Evolutionary conservation across 129 eudicot species (phyloP), one percentile per base, ranked within the genome.

Genomic region (Heracleum sosnowskyi): DNA sequence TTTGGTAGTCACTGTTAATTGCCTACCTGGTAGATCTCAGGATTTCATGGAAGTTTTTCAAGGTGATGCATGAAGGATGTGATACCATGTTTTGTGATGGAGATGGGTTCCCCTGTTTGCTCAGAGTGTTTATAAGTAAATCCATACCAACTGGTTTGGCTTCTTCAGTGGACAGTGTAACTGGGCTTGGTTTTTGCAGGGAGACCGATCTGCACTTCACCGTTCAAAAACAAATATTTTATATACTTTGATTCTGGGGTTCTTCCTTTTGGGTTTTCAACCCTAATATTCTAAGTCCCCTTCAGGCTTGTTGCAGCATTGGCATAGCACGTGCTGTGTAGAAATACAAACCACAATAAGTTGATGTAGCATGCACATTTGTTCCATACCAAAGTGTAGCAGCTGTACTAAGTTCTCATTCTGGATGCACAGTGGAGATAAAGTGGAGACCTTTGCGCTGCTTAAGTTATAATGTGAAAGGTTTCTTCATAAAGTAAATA

Each of bases 1-100:
- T 91, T 84, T 94, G 98, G 98, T 93, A 85, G 86, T 77, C 45
- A 68, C 28, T 55, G 18, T n/a, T 31, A 10, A 17, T 41, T 31
- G 28, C 79, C 22, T 41, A 31, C 55, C 82, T 71, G 53, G 26
- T 41, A 31, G 16, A 74, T 11, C 41, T 74, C 42, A 40, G 78
- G 76, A 22, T 57, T 40, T 18, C 13, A 0, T 45, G 62, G 7
- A 34, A 70, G 28, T 20, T 37, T n/a, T 22, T 36, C 17, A 70
- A 18, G 5, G 24, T 36, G 74, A 11, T 37, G 20, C 26, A 7
- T 18, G 10, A 29, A 51, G 28, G 31, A 51, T 49, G 33, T 76
- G 31, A 69, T 68, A 6, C 16, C 12, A 11, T 69, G 26, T 36
- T 70, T 70, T 36, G 31, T 18, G 76, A 72, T n/a, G 35, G 47